Base-by-base conservation (phyloP, 2,329 filamentous ascomycete species). In the Bipolaris cookei region DNA sequence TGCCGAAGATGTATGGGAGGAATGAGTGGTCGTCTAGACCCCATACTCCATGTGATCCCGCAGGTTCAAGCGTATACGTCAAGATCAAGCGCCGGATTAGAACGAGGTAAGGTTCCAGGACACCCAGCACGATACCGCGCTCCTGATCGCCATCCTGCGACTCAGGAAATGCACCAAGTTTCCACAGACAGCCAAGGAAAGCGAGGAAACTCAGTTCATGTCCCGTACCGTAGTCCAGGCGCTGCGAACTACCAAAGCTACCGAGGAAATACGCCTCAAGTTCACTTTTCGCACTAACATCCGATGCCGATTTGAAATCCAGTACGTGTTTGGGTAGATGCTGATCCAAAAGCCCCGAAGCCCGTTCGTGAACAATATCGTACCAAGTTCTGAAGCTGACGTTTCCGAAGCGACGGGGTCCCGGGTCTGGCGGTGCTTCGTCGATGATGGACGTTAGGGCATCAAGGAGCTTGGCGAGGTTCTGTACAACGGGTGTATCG, bases 1-100 rank as follows among this genome's bases (percentile, higher is more conserved):
- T 97, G 30, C 95, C 95, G 63, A 98, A 93, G 54, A 99, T 91
- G 76, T 98, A 99, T 0, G 95, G 90, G 23, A 95, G 77, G 75
- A 99, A 98, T 7, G 88, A 93, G 77, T 99, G 94, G 75, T 99
- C 95, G 73, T 99, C 95, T n/a, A 99, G 83, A 18, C 95, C 95
- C 95, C 95, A 99, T 18, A 99, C 95, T 3, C 95, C 95, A 73
- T 98, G 95, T 1, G 94, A 96, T 2, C 95, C 95, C 5, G 95
- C 95, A 3, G 95, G 95, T 73, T 99, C 95, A 18, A 99, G 85
- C 0, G 89, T 97, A 75, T 98, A 99, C 2, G 88, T 94, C 48
- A 91, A 81, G 67, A 99, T 97, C 8, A 99, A 83, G 39, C 85
- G 87, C 37, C 95, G 88, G 43, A 97, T 82, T 1, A 98, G 88